These are phyloP conservation scores for Thelephora ganbajun DNA, from an alignment of 768 basidiomycete genomes.

Conservation along the genomic window DNA sequence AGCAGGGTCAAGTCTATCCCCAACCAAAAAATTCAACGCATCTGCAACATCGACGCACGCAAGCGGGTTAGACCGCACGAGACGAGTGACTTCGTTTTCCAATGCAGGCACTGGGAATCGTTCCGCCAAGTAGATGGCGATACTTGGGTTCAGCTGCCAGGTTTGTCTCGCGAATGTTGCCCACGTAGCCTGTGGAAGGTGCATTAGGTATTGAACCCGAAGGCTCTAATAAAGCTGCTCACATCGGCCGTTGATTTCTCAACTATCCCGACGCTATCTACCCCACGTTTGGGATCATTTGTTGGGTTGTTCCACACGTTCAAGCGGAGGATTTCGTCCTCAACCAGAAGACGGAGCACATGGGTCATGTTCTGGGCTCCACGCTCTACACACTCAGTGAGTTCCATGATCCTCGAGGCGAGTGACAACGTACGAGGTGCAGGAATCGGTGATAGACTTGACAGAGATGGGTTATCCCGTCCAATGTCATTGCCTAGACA, in stretches of 20 bases:
- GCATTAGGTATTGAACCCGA: neutral
- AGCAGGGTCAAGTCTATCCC: constrained; percentile 45
- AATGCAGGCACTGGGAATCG: constrained; percentile 65
- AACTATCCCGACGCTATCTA: constrained; percentile 38
- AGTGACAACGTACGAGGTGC: constrained; percentile 18
- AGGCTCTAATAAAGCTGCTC: constrained; percentile 9
- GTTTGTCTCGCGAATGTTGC: constrained; percentile 48
- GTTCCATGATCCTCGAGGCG: constrained; percentile 12
- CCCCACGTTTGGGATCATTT: constrained; percentile 58
- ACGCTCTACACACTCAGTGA: constrained; percentile 25
- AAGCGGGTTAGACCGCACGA: constrained; percentile 60
- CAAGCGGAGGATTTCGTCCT: constrained; percentile 81
- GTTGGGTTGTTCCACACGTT: constrained; percentile 84
- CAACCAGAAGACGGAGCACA: constrained; percentile 72
- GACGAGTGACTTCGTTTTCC: constrained; percentile 56
- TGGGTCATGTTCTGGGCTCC: constrained; percentile 47
- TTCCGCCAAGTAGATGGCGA: constrained; percentile 75
- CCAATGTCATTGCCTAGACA: constrained; percentile 65
- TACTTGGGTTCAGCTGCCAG: constrained; percentile 75
- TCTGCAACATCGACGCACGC: constrained; percentile 67
- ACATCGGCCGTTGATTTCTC: constrained; percentile 57
- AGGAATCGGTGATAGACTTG: constrained; percentile 39
- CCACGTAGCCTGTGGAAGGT: constrained; percentile 42
- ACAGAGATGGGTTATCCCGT: constrained; percentile 40
- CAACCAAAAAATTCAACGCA: constrained; percentile 67